phyloP scores from a whole-genome alignment of 139 green algal genomes.

The Pseudopediastrum boryanum region DNA sequence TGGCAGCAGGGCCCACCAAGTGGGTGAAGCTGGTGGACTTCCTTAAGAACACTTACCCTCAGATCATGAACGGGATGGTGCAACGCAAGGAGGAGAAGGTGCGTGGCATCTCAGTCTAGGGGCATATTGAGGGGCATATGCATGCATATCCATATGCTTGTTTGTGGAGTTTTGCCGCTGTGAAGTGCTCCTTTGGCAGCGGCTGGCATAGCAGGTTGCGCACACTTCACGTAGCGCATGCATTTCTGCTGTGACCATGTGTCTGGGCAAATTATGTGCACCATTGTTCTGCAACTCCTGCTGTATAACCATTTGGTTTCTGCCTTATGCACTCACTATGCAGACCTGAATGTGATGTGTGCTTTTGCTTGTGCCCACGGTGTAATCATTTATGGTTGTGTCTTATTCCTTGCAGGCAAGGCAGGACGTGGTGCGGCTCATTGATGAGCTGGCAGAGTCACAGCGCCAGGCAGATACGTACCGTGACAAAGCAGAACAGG shows the following conservation, averaged over 20 bases:
- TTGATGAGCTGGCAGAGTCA: conserved; percentile 21
- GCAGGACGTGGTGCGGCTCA: conserved; percentile 7
- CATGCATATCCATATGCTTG: neutral
- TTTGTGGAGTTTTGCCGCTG: neutral
- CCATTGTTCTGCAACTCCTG: no score
- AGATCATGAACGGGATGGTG: neutral
- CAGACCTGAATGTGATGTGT: no score
- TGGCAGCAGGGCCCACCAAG: neutral
- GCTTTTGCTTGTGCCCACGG: no score
- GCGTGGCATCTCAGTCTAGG: neutral
- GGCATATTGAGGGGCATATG: neutral
- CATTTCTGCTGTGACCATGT: no score
- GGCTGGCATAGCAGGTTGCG: neutral
- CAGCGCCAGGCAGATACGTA: conserved; percentile 7
- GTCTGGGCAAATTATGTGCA: no score
- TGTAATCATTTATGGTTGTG: no score
- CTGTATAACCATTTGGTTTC: no score
- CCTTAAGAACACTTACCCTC: neutral
- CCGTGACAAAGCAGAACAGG: conserved; percentile 8
- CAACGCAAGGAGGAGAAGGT: neutral
- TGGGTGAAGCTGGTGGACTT: neutral
- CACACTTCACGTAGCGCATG: neutral
- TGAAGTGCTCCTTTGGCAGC: neutral
- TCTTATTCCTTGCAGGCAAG: neutral
- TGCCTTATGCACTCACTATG: no score